Base-by-base conservation (phyloP, 1,284 basidiomycete genomes). In the Apiotrichum domesticum region DNA sequence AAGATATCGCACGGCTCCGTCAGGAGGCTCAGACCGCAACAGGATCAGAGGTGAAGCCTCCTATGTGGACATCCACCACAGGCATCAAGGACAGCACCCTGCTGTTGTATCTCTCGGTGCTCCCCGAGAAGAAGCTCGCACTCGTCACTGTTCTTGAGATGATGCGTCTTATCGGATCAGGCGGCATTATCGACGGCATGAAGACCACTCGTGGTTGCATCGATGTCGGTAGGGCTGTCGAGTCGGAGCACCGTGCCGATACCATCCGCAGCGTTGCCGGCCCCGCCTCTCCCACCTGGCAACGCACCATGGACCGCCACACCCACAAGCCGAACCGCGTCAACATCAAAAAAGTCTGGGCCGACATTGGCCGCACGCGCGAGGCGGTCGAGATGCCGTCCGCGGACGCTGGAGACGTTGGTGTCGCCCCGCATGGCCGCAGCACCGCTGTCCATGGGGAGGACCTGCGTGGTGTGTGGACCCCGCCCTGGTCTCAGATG, bases 71-170 rank as follows among this genome's bases (percentile, higher is more conserved):
- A 11, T 47, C 66, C 32, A 54, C 41, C 41, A n/a, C 39, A 9
- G 52, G 55, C 39, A 63, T 71, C 61, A 65, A 67, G 55, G 65
- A 70, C 7, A 50, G 56, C 41, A 62, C 64, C 8, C 59, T 72
- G 8, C 52, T 68, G 13, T 62, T 76, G 35, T 95, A 93, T 77
- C 78, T 97, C 7, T 78, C 81, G 1, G 82, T 94, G 0, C 80
- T 98, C 21, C 82, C 85, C 11, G 80, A 87, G 0, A 84, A 89
- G 51, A 88, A 87, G 60, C 81, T 98, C 8, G 91, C 92, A 0
- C 80, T 97, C 29, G 86, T 98, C 68, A 88, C 88, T 3, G 90
- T 98, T 62, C 81, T 95, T 39, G 93, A 97, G 73, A 74, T 94
- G 52, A 90, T 98, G 87, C 84, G 90, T 14, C 77, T 93, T 46